Evolutionary conservation across 1,284 basidiomycete species (phyloP), one percentile per base, ranked within the genome.

Genomic region (Veloporphyrellus conicus): DNA sequence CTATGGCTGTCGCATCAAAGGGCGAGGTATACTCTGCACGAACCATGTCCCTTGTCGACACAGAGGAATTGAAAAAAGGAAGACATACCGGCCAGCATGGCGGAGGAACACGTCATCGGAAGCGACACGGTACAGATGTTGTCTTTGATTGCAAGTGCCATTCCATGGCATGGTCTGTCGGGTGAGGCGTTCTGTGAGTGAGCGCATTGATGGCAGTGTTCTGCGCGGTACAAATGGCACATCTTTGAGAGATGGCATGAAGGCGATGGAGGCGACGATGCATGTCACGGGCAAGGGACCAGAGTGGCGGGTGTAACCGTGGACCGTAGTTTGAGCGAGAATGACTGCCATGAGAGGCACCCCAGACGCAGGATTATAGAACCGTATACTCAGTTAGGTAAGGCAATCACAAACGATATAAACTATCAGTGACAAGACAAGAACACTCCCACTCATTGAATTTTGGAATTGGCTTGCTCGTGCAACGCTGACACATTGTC

Each of bases 1-100:
- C 54, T 0, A 97, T 90, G 5, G 88, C 88, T 0, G 92, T 93
- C 39, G 95, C 93, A 63, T 93, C 88, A 61, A 88, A 93, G 0
- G 92, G 91, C 0, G 94, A 82, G 0, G 60, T 64, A 59, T 90
- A 98, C 20, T 78, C 86, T 87, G 39, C 37, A 36, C 20, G 41
- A n/a, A 32, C 16, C 29, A 16, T 44, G 39, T 33, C n/a, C 32
- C 15, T 20, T 25, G 34, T 35, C 25, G 16, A 32, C 35, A n/a
- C 12, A 43, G 31, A 36, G 31, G 18, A 34, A 47, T 11, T 15
- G 41, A 27, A 42, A 34, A 20, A 10, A 34, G n/a, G 23, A 19
- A 2, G 32, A 59, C 66, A 33, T 35, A 87, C 89, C 75, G 51
- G 74, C 64, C 4, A 96, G 75, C 68, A 92, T 87, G 1, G 70